These are phyloP conservation scores for Chalaropsis thielavioides DNA, from an alignment of 2,329 filamentous ascomycete genomes.

Conservation along the genomic window DNA sequence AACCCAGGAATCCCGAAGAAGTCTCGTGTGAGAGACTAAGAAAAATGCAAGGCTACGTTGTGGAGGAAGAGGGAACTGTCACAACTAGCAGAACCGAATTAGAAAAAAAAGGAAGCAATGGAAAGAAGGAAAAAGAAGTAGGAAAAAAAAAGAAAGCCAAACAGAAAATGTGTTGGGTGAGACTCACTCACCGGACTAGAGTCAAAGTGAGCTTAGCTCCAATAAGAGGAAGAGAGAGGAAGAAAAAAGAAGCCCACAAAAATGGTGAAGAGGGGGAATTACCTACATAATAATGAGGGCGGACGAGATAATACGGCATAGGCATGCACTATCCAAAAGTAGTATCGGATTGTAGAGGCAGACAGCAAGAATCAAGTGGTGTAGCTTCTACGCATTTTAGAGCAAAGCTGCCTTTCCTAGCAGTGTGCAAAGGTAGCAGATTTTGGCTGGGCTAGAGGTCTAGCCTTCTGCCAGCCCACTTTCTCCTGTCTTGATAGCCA, in stretches of 20 bases:
- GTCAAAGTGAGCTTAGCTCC: slow-evolving; percentile 6
- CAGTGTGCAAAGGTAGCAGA: no score
- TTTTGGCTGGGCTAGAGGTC: no score
- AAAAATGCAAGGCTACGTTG: slow-evolving; percentile 5
- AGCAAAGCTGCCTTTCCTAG: no score
- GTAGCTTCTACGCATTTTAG: no score
- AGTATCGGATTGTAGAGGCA: no score
- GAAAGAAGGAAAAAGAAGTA: slow-evolving; percentile 6
- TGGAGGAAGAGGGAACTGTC: neutral
- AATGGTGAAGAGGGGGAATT: neutral
- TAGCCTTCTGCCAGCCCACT: no score
- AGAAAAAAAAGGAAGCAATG: slow-evolving; percentile 16
- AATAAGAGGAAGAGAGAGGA: slow-evolving; percentile 3
- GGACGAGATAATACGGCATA: no score
- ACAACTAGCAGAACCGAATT: neutral
- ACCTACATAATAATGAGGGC: no score
- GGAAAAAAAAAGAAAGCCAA: slow-evolving; percentile 9
- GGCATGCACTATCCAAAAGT: no score
- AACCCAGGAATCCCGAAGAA: neutral
- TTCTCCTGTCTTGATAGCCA: no score
- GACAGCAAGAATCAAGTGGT: no score
- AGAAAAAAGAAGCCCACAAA: slow-evolving; percentile 1
- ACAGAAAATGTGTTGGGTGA: slow-evolving; percentile 13
- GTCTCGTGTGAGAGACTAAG: slow-evolving; percentile 13
- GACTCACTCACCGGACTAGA: slow-evolving; percentile 3